Evolutionary conservation across 1,284 basidiomycete species (phyloP), one percentile per base, ranked within the genome.

Genomic region (Schizopora paradoxa): DNA sequence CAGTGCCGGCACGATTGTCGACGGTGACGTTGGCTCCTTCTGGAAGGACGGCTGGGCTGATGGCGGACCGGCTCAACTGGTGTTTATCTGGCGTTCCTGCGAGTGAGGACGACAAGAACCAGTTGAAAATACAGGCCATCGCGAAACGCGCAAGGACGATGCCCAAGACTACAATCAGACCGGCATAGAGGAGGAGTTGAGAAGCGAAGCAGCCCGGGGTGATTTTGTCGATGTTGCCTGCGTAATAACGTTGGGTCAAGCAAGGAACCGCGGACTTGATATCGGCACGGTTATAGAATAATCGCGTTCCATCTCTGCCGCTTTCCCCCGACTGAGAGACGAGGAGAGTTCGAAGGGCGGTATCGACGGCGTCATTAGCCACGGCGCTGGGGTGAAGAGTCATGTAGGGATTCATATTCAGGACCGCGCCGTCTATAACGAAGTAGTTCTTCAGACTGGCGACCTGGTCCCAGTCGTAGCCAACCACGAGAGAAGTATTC

Each of bases 111-210:
- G 89, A 91, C 49, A 99, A 69, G 70, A 94, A 95, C 94, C 94
- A 99, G 58, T 81, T 91, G 76, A 98, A 99, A 51, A 94, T 68
- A 61, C 91, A 89, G 2, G 96, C 96, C 95, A 99, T 98, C 57
- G 78, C 68, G 68, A 99, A 99, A 35, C 95, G 90, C 28, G 89
- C 79, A 50, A 98, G 65, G 35, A 99, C 91, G 51, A 99, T 82
- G 31, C 77, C 78, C 48, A 99, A 78, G 60, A 99, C 94, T 66
- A 98, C 82, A 58, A 92, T 79, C 41, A 99, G 77, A 45, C 93
- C 93, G 23, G 83, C 72, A 65, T 98, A 99, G 43, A 99, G 83
- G 62, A 99, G 82, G 27, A 99, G 73, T 39, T 83, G 76, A 13
- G 92, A 87, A 40, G 92, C 82, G 65, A 97, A 95, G 66, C 96